Conservation (phyloP, 139 green algal genomes). For the Tetradesmus lagerheimii region DNA sequence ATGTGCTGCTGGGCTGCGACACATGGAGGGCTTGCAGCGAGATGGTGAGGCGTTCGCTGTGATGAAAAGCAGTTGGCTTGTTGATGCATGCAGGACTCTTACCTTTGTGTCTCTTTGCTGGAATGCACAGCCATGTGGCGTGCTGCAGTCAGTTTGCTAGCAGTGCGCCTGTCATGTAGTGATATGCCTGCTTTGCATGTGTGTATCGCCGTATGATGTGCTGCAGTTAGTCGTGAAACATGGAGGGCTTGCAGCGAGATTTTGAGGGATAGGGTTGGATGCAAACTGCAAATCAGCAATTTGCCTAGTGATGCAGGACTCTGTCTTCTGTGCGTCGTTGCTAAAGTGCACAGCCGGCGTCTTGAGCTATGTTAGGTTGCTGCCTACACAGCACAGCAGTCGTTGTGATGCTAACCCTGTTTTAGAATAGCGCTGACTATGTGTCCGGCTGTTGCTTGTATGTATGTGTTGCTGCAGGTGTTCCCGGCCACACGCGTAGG, state of each 20-base stretch:
- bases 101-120: background rate
- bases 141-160: too few relatives aligned
- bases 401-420: too few relatives aligned
- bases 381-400: too few relatives aligned
- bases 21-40: slow-evolving; percentile 59
- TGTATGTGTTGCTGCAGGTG: slow-evolving; percentile 50
- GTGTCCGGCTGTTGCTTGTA: slow-evolving; percentile 24
- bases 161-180: too few relatives aligned
- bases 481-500: slow-evolving; percentile 62
- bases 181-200: too few relatives aligned
- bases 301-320: background rate
- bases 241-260: slow-evolving; percentile 59
- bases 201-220: slow-evolving; percentile 57
- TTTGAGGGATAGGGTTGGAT: background rate
- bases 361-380: too few relatives aligned
- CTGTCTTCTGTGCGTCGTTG: background rate
- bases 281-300: too few relatives aligned
- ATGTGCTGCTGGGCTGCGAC: slow-evolving; percentile 66
- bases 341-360: background rate
- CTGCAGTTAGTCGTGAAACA: slow-evolving; percentile 68
- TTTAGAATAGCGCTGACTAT: background rate
- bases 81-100: too few relatives aligned
- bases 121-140: background rate
- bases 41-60: slow-evolving; percentile 1
- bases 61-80: background rate